These are phyloP conservation scores for Caryopteris hybrid DNA, from an alignment of 305 asterid genomes.

Conservation along the genomic window DNA sequence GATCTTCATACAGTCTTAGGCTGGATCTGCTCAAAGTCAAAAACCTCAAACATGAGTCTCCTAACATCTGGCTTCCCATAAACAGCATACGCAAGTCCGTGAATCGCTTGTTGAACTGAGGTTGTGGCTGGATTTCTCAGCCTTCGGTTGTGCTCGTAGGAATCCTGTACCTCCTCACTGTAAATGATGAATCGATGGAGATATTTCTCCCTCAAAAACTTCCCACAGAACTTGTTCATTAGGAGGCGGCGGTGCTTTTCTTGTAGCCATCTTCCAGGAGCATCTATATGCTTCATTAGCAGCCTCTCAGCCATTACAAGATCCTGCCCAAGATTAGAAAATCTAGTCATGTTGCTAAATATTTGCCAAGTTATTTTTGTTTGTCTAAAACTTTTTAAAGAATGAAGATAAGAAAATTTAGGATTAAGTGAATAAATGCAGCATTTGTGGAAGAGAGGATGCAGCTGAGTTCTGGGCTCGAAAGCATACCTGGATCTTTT, in stretches of 20 bases:
- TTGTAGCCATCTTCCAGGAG: constrained; percentile 91
- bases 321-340: constrained; percentile 46
- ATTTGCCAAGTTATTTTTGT: no score
- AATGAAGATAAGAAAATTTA: background rate
- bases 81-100: constrained; percentile 76
- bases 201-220: constrained; percentile 74
- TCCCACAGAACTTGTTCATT: constrained; percentile 97
- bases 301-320: constrained; percentile 93
- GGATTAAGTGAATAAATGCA: background rate
- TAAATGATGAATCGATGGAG: constrained; percentile 80
- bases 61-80: constrained; percentile 91
- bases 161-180: constrained; percentile 83
- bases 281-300: constrained; percentile 95
- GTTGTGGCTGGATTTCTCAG: constrained; percentile 94
- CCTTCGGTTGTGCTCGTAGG: constrained; percentile 85
- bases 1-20: constrained; percentile 54
- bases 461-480: background rate
- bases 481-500: constrained; percentile 78
- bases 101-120: constrained; percentile 93
- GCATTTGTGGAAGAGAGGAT: background rate
- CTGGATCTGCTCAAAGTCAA: constrained; percentile 89
- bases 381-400: background rate
- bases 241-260: constrained; percentile 77
- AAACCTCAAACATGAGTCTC: constrained; percentile 95
- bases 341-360: background rate